These are phyloP conservation scores for Paecilomyces sp. DNA, from an alignment of 2,329 filamentous ascomycete species.

Conservation along the genomic window DNA sequence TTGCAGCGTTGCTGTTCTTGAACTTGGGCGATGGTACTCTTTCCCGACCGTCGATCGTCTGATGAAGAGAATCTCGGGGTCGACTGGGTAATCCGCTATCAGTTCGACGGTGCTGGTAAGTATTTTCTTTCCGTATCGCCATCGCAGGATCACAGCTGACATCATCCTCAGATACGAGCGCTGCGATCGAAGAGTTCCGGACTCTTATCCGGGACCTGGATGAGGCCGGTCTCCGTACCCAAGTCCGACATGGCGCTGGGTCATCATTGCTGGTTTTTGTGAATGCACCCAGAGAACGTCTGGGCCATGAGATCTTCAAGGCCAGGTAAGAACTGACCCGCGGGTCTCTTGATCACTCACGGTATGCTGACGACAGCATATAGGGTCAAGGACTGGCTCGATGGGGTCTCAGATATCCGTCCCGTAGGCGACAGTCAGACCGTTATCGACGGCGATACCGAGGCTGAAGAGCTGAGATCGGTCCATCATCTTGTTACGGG, in stretches of 20 bases:
- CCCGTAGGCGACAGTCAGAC: conserved; percentile 66
- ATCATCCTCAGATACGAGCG: conserved; percentile 49
- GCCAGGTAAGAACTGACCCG: conserved; percentile 50
- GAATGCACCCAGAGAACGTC: conserved; percentile 67
- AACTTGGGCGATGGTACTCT: background rate
- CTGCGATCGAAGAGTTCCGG: conserved; percentile 69
- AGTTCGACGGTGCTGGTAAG: conserved; percentile 60
- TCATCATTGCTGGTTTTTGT: conserved; percentile 76
- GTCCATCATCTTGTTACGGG: conserved; percentile 80
- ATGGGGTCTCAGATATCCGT: conserved; percentile 71
- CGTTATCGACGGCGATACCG: conserved; percentile 71
- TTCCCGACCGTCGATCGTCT: background rate
- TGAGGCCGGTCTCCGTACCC: conserved; percentile 72
- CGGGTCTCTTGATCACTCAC: background rate
- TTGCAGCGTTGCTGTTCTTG: background rate
- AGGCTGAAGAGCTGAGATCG: conserved; percentile 80
- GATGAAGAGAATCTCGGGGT: conserved; percentile 58
- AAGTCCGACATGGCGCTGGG: conserved; percentile 74
- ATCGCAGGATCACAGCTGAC: conserved; percentile 1
- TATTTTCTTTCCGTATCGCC: conserved; percentile 9
- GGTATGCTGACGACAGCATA: background rate
- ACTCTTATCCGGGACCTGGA: conserved; percentile 70
- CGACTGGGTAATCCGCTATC: conserved; percentile 81
- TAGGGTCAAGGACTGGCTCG: conserved; percentile 88
- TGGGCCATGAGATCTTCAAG: conserved; percentile 75